Evolutionary conservation across 495 filamentous ascomycete genomes (phyloP).

Genomic region (Cladorrhinum samala): DNA sequence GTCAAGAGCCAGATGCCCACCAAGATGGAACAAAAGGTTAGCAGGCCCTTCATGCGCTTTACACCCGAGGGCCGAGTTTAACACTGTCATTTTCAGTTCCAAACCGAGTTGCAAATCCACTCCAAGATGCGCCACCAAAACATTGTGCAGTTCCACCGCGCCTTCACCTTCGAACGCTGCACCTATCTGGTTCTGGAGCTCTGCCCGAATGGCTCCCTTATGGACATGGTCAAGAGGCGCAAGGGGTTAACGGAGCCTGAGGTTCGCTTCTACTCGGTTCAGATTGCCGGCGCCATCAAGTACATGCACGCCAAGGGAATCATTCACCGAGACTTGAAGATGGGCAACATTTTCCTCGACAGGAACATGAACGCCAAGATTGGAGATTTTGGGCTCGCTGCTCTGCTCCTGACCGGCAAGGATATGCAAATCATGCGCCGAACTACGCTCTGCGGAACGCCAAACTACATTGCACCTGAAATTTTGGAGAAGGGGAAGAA

Average conservation of each 20-base stretch:
- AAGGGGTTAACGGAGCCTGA: conserved; percentile 85
- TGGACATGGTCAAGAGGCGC: conserved; percentile 92
- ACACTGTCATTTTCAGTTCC: conserved; percentile 62
- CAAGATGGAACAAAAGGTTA: conserved; percentile 82
- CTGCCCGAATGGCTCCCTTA: conserved; percentile 93
- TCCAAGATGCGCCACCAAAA: conserved; percentile 93
- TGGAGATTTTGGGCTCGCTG: conserved; percentile 96
- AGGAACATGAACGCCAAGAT: conserved; percentile 95
- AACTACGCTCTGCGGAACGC: conserved; percentile 91
- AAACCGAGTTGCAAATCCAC: conserved; percentile 95
- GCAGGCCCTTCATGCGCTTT: background rate
- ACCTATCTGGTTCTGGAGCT: conserved; percentile 94
- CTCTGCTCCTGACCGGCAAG: conserved; percentile 76
- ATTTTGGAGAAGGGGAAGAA: conserved; percentile 80
- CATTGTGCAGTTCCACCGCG: conserved; percentile 90
- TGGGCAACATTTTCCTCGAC: conserved; percentile 96
- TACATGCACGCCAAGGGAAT: conserved; percentile 93
- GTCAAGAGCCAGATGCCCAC: conserved; percentile 81
- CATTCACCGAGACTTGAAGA: conserved; percentile 94
- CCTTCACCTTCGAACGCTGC: conserved; percentile 80
- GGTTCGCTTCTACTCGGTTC: conserved; percentile 83
- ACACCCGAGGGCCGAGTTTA: conserved; percentile 19
- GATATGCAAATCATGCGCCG: conserved; percentile 70
- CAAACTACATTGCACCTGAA: conserved; percentile 97
- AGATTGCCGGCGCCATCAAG: conserved; percentile 92